These are phyloP conservation scores for Xylariaceae sp. DNA, from an alignment of 2,329 filamentous ascomycete species.

Conservation along the genomic window DNA sequence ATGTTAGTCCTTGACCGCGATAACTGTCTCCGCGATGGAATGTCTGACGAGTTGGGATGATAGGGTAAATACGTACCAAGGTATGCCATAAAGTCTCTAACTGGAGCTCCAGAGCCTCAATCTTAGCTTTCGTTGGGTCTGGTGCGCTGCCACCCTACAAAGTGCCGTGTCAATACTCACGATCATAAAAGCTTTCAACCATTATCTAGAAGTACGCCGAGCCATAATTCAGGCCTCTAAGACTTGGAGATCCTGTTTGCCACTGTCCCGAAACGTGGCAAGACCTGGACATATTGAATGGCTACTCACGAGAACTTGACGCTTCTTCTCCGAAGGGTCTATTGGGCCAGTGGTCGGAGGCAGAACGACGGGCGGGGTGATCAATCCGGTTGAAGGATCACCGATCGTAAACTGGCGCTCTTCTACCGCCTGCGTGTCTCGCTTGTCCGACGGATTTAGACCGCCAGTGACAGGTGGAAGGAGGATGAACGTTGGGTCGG, in stretches of 20 bases:
- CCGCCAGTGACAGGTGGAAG: conserved; percentile 22
- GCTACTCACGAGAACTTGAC: conserved; percentile 5
- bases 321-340: conserved; percentile 3
- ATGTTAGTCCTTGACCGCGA: too few species aligned
- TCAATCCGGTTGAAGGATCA: conserved; percentile 1
- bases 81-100: conserved; percentile 24
- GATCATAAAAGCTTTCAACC: not conserved
- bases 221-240: too few species aligned
- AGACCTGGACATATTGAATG: too few species aligned
- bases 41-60: too few species aligned
- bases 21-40: too few species aligned
- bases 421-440: not conserved
- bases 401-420: conserved; percentile 17
- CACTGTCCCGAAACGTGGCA: too few species aligned
- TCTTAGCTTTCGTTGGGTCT: conserved; percentile 24
- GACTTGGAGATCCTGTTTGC: too few species aligned
- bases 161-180: not conserved
- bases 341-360: conserved; percentile 1
- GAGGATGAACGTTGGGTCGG: conserved; percentile 18
- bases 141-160: conserved; percentile 12
- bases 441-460: conserved; percentile 13
- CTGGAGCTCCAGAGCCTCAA: conserved; percentile 26
- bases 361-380: not conserved
- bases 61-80: conserved; percentile 3
- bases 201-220: too few species aligned